Percentiles rank a stretch among this genome's conserved stretches.
Conservation (phyloP, 2,329 filamentous ascomycete species). For the Torrubiellomyces zombiae region DNA sequence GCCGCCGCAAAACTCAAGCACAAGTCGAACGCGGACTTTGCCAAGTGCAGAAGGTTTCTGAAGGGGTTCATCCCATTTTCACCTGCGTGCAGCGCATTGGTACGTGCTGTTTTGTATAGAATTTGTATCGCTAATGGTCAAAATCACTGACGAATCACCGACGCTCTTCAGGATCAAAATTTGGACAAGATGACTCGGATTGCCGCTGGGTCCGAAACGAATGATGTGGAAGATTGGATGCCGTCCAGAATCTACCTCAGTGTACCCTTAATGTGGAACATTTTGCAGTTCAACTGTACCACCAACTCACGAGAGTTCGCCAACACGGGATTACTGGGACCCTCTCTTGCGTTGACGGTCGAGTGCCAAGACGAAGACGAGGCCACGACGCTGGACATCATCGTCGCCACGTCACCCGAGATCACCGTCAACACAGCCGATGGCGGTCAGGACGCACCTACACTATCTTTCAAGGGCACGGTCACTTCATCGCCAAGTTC, state of each 20-base stretch:
- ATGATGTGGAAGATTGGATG: constrained; percentile 33
- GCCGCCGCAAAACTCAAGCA: constrained; percentile 29
- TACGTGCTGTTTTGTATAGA: too few relatives aligned
- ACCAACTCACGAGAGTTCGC: constrained; percentile 18
- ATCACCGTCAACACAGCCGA: constrained; percentile 33
- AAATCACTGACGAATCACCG: constrained; percentile 4
- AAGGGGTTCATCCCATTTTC: constrained; percentile 30
- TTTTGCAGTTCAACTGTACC: constrained; percentile 29
- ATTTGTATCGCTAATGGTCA: neutral
- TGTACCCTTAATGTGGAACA: constrained; percentile 35
- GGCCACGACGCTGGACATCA: constrained; percentile 26
- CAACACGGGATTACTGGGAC: constrained; percentile 22
- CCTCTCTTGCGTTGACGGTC: constrained; percentile 19
- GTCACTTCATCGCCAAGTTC: constrained; percentile 9
- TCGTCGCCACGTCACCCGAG: constrained; percentile 33
- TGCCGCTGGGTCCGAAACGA: constrained; percentile 28
- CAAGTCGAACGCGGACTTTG: constrained; percentile 34
- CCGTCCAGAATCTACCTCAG: constrained; percentile 35
- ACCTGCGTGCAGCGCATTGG: constrained; percentile 26
- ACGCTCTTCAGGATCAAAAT: constrained; percentile 22
- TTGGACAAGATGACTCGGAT: constrained; percentile 31
- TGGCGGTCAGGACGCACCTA: constrained; percentile 31
- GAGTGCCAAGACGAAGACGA: constrained; percentile 17
- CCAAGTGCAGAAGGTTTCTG: constrained; percentile 31
- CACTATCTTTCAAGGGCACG: constrained; percentile 18